A percentile compares a stretch with the other conserved stretches of the same genome.
Evolutionary conservation across 441 rosid genomes (phyloP).

Genomic region (Monsonia emarginata): DNA sequence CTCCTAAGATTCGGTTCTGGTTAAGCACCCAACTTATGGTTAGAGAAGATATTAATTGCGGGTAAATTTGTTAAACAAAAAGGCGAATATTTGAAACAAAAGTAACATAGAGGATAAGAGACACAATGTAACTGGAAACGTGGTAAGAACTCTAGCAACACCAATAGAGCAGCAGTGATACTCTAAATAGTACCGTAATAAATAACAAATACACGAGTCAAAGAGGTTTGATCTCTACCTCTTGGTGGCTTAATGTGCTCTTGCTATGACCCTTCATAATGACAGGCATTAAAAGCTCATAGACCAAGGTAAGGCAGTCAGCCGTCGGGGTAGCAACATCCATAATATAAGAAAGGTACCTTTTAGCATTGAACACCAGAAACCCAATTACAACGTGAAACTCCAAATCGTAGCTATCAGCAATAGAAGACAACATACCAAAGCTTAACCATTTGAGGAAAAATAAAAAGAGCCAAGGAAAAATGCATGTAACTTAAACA

Average conservation of each 20-base stretch:
- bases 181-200: neutral
- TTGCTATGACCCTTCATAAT: conserved; percentile 72
- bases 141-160: neutral
- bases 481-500: conserved; percentile 2
- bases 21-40: conserved; percentile 18
- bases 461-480: neutral
- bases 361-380: conserved; percentile 25
- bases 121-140: neutral
- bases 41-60: conserved; percentile 11
- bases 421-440: conserved; percentile 1
- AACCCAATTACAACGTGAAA: conserved; percentile 6
- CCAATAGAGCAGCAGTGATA: neutral
- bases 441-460: conserved; percentile 2
- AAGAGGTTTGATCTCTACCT: conserved; percentile 36
- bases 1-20: conserved; percentile 87
- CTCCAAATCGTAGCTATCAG: neutral
- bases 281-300: conserved; percentile 75
- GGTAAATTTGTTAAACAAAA: conserved; percentile 12
- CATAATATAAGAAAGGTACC: conserved; percentile 92
- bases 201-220: neutral
- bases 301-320: conserved; percentile 82
- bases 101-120: neutral
- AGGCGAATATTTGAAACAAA: neutral
- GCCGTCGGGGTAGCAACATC: conserved; percentile 98
- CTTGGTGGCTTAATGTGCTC: conserved; percentile 88